These are phyloP conservation scores for Carex kokanica DNA, from an alignment of 176 grass and related monocot species.

Conservation along the genomic window DNA sequence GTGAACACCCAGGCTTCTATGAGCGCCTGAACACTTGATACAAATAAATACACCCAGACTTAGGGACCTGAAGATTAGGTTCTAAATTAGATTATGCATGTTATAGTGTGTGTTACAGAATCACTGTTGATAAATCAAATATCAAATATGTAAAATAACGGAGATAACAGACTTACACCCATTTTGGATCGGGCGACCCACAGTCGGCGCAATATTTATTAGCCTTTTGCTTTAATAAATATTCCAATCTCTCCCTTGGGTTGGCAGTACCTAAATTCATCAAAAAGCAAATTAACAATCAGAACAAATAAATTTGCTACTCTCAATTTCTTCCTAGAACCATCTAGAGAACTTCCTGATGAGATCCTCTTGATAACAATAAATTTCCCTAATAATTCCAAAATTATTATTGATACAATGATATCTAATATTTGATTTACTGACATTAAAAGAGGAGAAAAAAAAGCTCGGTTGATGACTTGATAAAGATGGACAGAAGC, in stretches of 20 bases:
- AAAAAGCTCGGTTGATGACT: neutral
- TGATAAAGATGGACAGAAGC: neutral
- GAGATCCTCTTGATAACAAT: neutral
- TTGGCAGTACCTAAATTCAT: conserved; percentile 27
- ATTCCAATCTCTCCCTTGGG: conserved; percentile 52
- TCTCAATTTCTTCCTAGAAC: neutral
- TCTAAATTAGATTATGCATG: neutral
- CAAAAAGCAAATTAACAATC: conserved; percentile 2
- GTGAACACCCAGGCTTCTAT: conserved; percentile 91
- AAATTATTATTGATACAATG: neutral
- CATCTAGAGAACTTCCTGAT: neutral
- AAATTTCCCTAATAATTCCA: neutral
- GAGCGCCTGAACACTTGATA: conserved; percentile 97
- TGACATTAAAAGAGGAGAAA: neutral
- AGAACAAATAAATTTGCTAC: neutral
- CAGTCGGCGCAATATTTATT: conserved; percentile 80
- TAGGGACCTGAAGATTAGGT: conserved; percentile 50
- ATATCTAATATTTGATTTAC: no score
- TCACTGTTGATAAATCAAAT: neutral
- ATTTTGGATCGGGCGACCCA: conserved; percentile 84
- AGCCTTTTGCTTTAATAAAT: conserved; percentile 55
- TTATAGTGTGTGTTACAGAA: neutral
- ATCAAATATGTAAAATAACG: neutral
- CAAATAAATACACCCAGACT: conserved; percentile 92
- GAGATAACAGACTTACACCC: conserved; percentile 63